These are phyloP conservation scores for Leucaena leucocephala DNA, from an alignment of 306 rosid species.

Conservation along the genomic window DNA sequence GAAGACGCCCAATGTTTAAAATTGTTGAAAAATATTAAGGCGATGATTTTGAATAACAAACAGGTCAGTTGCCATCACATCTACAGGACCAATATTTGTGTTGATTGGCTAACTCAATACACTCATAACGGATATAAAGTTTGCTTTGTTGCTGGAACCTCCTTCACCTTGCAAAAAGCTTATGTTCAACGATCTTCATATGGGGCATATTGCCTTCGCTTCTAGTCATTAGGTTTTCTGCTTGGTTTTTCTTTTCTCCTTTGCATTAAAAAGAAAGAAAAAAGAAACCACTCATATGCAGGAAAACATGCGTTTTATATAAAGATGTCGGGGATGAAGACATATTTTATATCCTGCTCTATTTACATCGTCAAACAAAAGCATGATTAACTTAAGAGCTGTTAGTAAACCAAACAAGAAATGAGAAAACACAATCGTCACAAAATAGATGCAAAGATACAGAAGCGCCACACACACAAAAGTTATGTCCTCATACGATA, in stretches of 20 bases:
- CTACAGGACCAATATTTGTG: not conserved
- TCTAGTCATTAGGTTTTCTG: not conserved
- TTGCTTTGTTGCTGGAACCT: too few relatives aligned
- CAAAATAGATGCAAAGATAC: not conserved
- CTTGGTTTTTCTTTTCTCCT: not conserved
- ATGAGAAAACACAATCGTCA: not conserved
- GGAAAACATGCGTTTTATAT: not conserved
- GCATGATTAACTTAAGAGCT: constrained; percentile 13
- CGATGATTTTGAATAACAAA: too few relatives aligned
- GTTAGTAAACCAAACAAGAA: not conserved
- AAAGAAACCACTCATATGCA: too few relatives aligned
- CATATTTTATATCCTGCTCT: not conserved
- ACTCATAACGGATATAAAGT: too few relatives aligned
- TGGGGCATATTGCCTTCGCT: too few relatives aligned
- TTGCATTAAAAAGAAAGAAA: not conserved
- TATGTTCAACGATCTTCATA: too few relatives aligned
- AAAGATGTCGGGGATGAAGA: constrained; percentile 6
- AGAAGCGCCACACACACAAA: not conserved
- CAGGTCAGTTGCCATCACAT: not conserved
- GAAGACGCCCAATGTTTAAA: too few relatives aligned
- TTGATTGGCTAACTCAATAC: not conserved
- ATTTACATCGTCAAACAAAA: constrained; percentile 22
- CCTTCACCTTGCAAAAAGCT: too few relatives aligned
- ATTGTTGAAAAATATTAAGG: too few relatives aligned
- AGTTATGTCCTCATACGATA: not conserved